Base-by-base conservation (phyloP, 208 protist species). In the Leptomonas seymouri region DNA sequence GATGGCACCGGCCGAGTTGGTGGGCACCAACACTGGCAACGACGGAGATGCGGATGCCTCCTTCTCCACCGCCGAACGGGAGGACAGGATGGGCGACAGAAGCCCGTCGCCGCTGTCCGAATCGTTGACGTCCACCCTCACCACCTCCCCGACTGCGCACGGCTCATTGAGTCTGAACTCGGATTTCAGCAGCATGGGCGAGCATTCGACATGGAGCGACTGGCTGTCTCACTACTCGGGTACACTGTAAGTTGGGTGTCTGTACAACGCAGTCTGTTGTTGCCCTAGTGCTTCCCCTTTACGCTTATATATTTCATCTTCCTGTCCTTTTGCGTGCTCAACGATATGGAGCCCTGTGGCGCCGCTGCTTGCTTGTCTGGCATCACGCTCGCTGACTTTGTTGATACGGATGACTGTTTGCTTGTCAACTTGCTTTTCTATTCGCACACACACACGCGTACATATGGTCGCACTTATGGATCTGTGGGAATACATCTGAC, bases 131-230 rank as follows among this genome's bases (percentile, higher is more conserved):
- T 51, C 53, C 15, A 44, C 68, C 9, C 49, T 62, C 21, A 67
- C 68, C 15, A 25, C 60, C 15, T 65, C 60, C 7, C 3, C 27
- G 8, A 23, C 42, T 12, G 44, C 60, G 46, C 36, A 63, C 44
- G 46, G 69, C 21, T 67, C 53, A 34, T 56, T 39, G 61, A 36
- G 56, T 42, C 5, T 67, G 30, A 42, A 69, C 34, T 75, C 69
- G n/a, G 61, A 75, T 0, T 63, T 68, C 21, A 68, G 45, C 44
- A 67, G 45, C 57, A 8, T 30, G 45, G 54, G 45, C 41, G 50
- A 23, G 21, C 49, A 55, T 61, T 61, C 51, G 51, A 64, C 69
- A 30, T 58, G 20, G 18, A 39, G 51, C 4, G n/a, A 42, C 53
- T 68, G 69, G 34, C 51, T 50, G 34, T 50, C 49, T 18, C 49